Conservation (phyloP, 345 rosid genomes). For the Hibiscus trionum region DNA sequence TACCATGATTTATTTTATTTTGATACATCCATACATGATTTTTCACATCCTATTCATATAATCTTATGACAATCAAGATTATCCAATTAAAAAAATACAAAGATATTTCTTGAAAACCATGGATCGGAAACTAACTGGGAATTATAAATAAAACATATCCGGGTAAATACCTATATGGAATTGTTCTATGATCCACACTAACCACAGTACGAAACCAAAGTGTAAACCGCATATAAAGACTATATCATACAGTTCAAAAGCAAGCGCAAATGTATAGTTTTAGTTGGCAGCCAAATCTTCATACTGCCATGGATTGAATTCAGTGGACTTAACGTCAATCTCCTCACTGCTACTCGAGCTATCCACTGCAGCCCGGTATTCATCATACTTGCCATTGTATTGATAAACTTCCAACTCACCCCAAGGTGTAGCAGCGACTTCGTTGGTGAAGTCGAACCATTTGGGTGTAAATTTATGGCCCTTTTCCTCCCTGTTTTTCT, state of each 20-base stretch:
- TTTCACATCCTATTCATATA: too few relatives aligned
- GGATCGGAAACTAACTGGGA: not conserved
- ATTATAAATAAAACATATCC: not conserved
- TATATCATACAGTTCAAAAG: not conserved
- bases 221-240: not conserved
- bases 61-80: not conserved
- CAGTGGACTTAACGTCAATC: slow-evolving; percentile 29
- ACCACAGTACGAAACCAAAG: not conserved
- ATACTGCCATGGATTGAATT: slow-evolving; percentile 80
- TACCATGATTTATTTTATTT: too few relatives aligned
- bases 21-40: too few relatives aligned
- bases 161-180: not conserved
- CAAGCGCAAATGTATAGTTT: not conserved
- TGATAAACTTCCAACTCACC: slow-evolving; percentile 74
- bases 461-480: slow-evolving; percentile 50
- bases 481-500: slow-evolving; percentile 54
- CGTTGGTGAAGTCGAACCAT: slow-evolving; percentile 64
- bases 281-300: slow-evolving; percentile 28
- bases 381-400: slow-evolving; percentile 60
- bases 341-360: slow-evolving; percentile 32
- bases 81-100: not conserved
- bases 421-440: slow-evolving; percentile 74
- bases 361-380: slow-evolving; percentile 47
- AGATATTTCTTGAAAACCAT: not conserved
- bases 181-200: not conserved